Percentiles rank a stretch among this genome's conserved stretches.
phyloP scores from a whole-genome alignment of 441 rosid genomes.

The Eruca vesicaria region DNA sequence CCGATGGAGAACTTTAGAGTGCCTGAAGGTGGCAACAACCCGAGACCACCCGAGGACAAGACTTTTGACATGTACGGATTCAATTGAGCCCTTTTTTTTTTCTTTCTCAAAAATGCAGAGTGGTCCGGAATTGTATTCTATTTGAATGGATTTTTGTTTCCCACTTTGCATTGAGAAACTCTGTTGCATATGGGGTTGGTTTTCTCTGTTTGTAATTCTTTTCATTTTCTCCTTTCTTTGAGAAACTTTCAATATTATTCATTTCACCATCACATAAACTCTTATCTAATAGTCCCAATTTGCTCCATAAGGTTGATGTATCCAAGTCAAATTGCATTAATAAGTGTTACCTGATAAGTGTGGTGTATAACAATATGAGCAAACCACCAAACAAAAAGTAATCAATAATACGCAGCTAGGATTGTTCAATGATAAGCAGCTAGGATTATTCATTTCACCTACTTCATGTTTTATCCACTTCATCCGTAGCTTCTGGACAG shows the following conservation, averaged over 20 bases:
- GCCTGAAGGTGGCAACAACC: constrained; percentile 46
- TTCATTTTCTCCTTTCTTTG: background rate
- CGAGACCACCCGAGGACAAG: constrained; percentile 39
- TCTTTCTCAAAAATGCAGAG: constrained; percentile 6
- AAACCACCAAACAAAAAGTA: background rate
- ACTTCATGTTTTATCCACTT: constrained; percentile 3
- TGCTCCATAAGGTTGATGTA: background rate
- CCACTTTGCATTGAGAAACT: constrained; percentile 16
- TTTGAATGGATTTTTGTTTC: constrained; percentile 2
- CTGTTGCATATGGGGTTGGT: constrained; percentile 8
- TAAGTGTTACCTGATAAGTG: background rate
- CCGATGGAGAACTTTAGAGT: constrained; percentile 69
- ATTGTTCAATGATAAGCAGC: background rate
- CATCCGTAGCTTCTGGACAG: background rate
- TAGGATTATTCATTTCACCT: background rate
- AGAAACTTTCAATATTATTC: constrained; percentile 12
- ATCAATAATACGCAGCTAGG: too few species aligned
- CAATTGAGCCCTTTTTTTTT: constrained; percentile 7
- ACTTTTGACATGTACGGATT: constrained; percentile 30
- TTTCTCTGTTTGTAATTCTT: constrained; percentile 26
- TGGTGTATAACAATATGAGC: background rate
- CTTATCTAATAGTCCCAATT: background rate
- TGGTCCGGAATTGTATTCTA: constrained; percentile 8
- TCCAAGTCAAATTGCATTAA: too few species aligned
- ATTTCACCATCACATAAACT: constrained; percentile 17